Percentiles rank a stretch among this genome's conserved stretches.
Conservation (phyloP, 129 eudicot genomes). For the Centrapalus pauciflorus region DNA sequence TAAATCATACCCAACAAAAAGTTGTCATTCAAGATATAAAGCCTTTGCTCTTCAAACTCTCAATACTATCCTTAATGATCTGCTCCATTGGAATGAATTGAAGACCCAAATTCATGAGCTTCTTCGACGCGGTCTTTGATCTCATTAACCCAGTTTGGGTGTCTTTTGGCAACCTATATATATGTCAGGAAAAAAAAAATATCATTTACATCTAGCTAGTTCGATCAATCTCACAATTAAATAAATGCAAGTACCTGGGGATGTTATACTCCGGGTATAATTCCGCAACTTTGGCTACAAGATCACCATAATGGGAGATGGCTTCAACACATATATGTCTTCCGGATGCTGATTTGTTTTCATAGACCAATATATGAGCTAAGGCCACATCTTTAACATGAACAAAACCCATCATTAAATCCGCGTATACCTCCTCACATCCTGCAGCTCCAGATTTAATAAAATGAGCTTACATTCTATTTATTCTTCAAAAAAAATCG, state of each 20-base stretch:
- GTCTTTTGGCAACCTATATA: conserved; percentile 73
- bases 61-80: conserved; percentile 73
- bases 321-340: conserved; percentile 87
- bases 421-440: conserved; percentile 54
- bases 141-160: conserved; percentile 79
- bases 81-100: conserved; percentile 65
- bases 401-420: conserved; percentile 70
- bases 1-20: too few species aligned
- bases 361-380: conserved; percentile 88
- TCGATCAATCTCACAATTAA: too few species aligned
- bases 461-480: not conserved
- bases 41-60: conserved; percentile 79
- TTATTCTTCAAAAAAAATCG: too few species aligned
- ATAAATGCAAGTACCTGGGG: conserved; percentile 78
- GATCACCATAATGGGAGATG: conserved; percentile 71
- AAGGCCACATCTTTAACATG: conserved; percentile 93
- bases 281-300: conserved; percentile 89
- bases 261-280: conserved; percentile 72
- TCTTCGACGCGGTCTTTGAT: conserved; percentile 55
- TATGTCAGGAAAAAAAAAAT: not conserved
- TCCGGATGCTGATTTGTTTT: conserved; percentile 68
- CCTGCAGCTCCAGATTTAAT: conserved; percentile 49
- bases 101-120: conserved; percentile 79
- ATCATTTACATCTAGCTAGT: too few species aligned
- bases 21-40: conserved; percentile 43